These are phyloP conservation scores for Solanum chilense DNA, from an alignment of 257 asterid genomes.

Conservation along the genomic window DNA sequence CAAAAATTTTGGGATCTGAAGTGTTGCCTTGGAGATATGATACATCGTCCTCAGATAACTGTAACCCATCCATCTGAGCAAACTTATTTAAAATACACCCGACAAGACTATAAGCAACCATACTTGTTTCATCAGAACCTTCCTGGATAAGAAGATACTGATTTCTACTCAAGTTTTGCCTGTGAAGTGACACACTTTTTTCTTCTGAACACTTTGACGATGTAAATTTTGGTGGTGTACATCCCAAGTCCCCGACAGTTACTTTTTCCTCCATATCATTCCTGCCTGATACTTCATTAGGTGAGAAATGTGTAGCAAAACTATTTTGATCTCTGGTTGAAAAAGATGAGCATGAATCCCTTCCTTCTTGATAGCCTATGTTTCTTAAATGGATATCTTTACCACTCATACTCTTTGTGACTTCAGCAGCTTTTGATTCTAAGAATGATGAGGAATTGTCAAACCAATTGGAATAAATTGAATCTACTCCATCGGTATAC, in stretches of 20 bases:
- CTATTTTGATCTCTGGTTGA: slow-evolving; percentile 2
- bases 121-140: slow-evolving; percentile 72
- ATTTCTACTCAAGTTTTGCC: slow-evolving; percentile 20
- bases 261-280: slow-evolving; percentile 12
- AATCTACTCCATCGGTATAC: slow-evolving; percentile 9
- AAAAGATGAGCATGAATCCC: slow-evolving; percentile 1
- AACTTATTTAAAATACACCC: slow-evolving; percentile 47
- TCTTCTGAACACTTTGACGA: slow-evolving; percentile 7
- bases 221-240: slow-evolving; percentile 2
- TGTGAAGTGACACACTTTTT: background rate
- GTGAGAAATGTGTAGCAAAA: slow-evolving; percentile 6
- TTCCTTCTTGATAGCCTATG: slow-evolving; percentile 1
- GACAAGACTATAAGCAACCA: slow-evolving; percentile 42
- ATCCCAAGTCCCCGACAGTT: background rate
- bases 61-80: slow-evolving; percentile 30
- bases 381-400: slow-evolving; percentile 1
- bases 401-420: background rate
- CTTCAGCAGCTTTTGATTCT: slow-evolving; percentile 18
- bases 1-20: slow-evolving; percentile 16
- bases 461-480: slow-evolving; percentile 5
- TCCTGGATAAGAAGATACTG: slow-evolving; percentile 66
- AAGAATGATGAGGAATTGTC: slow-evolving; percentile 1
- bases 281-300: slow-evolving; percentile 5
- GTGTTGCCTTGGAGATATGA: slow-evolving; percentile 38
- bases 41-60: slow-evolving; percentile 21